phyloP scores from a whole-genome alignment of 2,329 filamentous ascomycete species.

The Stachybotrys elegans region DNA sequence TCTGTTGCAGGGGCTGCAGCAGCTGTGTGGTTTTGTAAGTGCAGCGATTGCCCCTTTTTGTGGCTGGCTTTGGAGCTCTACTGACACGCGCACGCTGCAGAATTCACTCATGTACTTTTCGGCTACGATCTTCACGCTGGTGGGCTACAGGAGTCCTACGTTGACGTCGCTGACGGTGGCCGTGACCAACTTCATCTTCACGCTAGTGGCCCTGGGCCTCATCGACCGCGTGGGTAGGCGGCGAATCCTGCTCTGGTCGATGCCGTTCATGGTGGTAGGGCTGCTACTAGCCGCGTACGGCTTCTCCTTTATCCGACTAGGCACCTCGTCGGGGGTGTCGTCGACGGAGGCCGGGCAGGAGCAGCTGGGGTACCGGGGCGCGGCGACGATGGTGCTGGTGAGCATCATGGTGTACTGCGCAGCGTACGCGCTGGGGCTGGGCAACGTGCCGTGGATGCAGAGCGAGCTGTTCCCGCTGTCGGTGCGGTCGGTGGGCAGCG shows the following conservation, averaged over 20 bases:
- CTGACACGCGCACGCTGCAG: slow-evolving; percentile 30
- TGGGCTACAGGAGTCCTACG: slow-evolving; percentile 75
- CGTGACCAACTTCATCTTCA: slow-evolving; percentile 77
- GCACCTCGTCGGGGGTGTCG: slow-evolving; percentile 14
- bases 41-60: background rate
- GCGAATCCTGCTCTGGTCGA: slow-evolving; percentile 73
- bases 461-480: slow-evolving; percentile 81
- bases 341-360: slow-evolving; percentile 12
- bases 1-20: slow-evolving; percentile 80
- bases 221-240: slow-evolving; percentile 78
- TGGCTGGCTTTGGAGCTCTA: slow-evolving; percentile 6
- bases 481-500: slow-evolving; percentile 68
- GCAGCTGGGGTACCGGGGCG: slow-evolving; percentile 19
- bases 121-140: slow-evolving; percentile 71
- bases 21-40: slow-evolving; percentile 77
- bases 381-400: slow-evolving; percentile 57
- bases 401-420: slow-evolving; percentile 82
- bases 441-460: slow-evolving; percentile 95
- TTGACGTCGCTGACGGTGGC: slow-evolving; percentile 77
- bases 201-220: slow-evolving; percentile 65
- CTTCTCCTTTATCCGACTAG: slow-evolving; percentile 60
- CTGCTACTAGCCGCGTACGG: slow-evolving; percentile 66
- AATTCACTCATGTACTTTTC: slow-evolving; percentile 94
- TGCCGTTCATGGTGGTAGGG: slow-evolving; percentile 77
- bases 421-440: slow-evolving; percentile 79